These are phyloP conservation scores for Acer saccharum DNA, from an alignment of 345 rosid genomes.

Conservation along the genomic window DNA sequence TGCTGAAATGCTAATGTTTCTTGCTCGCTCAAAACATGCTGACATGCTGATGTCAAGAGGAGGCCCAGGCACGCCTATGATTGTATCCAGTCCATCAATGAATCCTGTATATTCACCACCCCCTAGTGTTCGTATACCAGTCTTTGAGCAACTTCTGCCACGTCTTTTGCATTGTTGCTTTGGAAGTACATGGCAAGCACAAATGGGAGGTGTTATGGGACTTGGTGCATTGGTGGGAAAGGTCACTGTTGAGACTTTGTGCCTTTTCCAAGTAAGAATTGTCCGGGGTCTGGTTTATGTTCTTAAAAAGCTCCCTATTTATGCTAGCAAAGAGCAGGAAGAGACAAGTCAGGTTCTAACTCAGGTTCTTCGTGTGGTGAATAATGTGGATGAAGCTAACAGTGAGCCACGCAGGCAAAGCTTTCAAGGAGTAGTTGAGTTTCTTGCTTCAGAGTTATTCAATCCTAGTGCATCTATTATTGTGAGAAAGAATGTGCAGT, in stretches of 20 bases:
- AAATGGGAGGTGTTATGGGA: slow-evolving; percentile 99
- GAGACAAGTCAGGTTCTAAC: slow-evolving; percentile 98
- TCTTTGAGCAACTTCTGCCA: slow-evolving; percentile 96
- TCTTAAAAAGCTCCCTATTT: slow-evolving; percentile 85
- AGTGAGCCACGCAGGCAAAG: slow-evolving; percentile 90
- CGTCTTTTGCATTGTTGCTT: slow-evolving; percentile 97
- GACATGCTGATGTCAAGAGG: slow-evolving; percentile 82
- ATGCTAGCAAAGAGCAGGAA: slow-evolving; percentile 95
- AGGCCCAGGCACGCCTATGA: slow-evolving; percentile 95
- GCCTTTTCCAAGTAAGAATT: slow-evolving; percentile 85
- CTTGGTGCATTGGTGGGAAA: slow-evolving; percentile 95
- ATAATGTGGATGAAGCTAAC: slow-evolving; percentile 94
- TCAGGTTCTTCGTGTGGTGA: slow-evolving; percentile 96
- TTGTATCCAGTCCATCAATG: slow-evolving; percentile 97
- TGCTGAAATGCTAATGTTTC: slow-evolving; percentile 88
- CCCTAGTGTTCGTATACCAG: slow-evolving; percentile 88
- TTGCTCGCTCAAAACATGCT: slow-evolving; percentile 90
- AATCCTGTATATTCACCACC: slow-evolving; percentile 98
- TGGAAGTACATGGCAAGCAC: slow-evolving; percentile 98
- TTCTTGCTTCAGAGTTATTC: slow-evolving; percentile 92
- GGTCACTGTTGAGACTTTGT: slow-evolving; percentile 92
- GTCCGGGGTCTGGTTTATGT: slow-evolving; percentile 91
- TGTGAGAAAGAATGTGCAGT: slow-evolving; percentile 94
- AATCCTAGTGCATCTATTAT: slow-evolving; percentile 83
- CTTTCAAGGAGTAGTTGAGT: slow-evolving; percentile 92